Evolutionary conservation across 306 rosid species (phyloP), one percentile per base, ranked within the genome.

Genomic region (Prunus padus): DNA sequence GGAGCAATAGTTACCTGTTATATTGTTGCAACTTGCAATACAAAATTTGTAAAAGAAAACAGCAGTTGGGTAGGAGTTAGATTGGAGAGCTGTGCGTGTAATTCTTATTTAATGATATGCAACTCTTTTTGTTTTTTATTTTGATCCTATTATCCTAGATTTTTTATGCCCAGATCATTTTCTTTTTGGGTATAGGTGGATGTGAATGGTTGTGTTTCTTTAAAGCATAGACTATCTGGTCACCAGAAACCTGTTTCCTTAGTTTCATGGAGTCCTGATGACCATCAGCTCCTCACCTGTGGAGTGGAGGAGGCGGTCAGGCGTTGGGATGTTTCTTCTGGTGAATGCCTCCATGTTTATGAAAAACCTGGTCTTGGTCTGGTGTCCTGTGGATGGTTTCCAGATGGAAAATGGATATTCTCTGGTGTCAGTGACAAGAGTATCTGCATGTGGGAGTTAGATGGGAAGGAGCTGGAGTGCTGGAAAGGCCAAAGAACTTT

Each of bases 231-330:
- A 81, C 79, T 96, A 78, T 74, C 81, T 66, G 99, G 97, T 78
- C 99, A 96, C 82, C 96, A 77, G 83, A 90, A 78, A 82, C 82
- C 99, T 28, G 86, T 96, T 67, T 89, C 87, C 69, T 83, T 92
- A 64, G 91, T 90, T 81, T 85, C 99, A 44, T 96, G 98, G 99
- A 92, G 99, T 81, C 97, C 96, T 70, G 87, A 90, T 76, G 96
- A 90, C 75, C 74, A 79, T 79, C 92, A 92, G 84, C 88, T 96
- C 68, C 97, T 96, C 46, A 92, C 98, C 18, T 96, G 99, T 85
- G 99, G 98, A 71, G 88, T 80, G 85, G 98, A 96, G 85, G 99
- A 96, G 81, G 82, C 84, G 63, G 85, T 96, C 59, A 85, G 96
- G 91, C 93, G 91, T 42, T 96, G 98, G 98, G 96, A 92, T 83